Evolutionary conservation across 345 rosid species (phyloP).

Genomic region (Hypericum perforatum): DNA sequence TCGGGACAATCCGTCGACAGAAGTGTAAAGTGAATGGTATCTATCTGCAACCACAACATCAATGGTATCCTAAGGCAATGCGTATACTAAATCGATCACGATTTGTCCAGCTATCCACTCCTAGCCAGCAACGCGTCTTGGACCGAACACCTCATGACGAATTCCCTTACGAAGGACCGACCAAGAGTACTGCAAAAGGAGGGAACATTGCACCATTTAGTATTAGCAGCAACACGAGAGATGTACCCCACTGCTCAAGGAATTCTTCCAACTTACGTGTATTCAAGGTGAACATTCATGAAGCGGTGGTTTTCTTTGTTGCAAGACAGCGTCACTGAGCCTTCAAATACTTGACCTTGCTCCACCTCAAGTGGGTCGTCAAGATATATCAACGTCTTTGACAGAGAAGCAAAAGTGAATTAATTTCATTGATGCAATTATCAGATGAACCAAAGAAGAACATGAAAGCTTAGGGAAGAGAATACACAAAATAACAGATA

Average conservation of each 20-base stretch:
- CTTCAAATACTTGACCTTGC: constrained; percentile 87
- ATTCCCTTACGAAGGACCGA: constrained; percentile 75
- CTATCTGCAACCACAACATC: too few species aligned
- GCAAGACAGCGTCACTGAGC: constrained; percentile 67
- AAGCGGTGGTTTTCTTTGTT: constrained; percentile 82
- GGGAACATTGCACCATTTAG: constrained; percentile 1
- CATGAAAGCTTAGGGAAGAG: too few species aligned
- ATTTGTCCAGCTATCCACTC: not conserved
- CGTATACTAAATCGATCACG: too few species aligned
- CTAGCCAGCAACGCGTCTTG: constrained; percentile 13
- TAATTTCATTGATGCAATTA: constrained; percentile 7
- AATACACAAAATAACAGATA: not conserved
- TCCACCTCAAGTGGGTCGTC: constrained; percentile 84
- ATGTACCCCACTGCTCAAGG: constrained; percentile 7
- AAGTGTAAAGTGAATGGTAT: too few species aligned
- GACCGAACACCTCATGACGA: too few species aligned
- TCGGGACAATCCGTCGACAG: too few species aligned
- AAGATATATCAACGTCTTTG: constrained; percentile 86
- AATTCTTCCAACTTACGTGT: constrained; percentile 42
- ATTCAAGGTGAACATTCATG: constrained; percentile 93
- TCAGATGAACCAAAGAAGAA: too few species aligned
- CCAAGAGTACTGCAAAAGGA: constrained; percentile 66
- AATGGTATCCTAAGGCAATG: too few species aligned
- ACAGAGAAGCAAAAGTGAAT: constrained; percentile 5
- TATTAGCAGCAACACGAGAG: too few species aligned